phyloP scores from a whole-genome alignment of 1,284 basidiomycete species.

The Anthracocystis walkeri region DNA sequence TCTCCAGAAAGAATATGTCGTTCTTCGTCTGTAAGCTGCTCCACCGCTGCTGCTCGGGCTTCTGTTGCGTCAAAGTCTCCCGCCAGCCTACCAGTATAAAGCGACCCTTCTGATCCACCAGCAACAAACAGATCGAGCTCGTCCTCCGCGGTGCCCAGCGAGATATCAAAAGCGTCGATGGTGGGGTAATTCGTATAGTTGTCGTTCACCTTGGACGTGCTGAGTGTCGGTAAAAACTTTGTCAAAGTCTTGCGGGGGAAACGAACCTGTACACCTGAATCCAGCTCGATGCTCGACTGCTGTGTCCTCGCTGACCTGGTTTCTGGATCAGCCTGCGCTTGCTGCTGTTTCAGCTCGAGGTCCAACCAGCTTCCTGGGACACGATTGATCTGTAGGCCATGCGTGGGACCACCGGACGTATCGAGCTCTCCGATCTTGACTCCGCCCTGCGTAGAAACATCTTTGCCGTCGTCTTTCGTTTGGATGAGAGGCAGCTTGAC shows the following conservation, averaged over 20 bases:
- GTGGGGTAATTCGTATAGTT: conserved; percentile 50
- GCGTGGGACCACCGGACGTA: conserved; percentile 16
- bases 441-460: conserved; percentile 50
- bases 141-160: conserved; percentile 28
- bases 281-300: conserved; percentile 36
- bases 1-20: conserved; percentile 20
- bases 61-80: conserved; percentile 19
- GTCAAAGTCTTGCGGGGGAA: conserved; percentile 26
- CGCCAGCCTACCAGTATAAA: conserved; percentile 28
- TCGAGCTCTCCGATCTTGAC: conserved; percentile 44
- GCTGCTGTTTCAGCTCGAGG: conserved; percentile 22
- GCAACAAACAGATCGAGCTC: conserved; percentile 46
- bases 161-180: conserved; percentile 52
- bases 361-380: conserved; percentile 38
- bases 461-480: conserved; percentile 48
- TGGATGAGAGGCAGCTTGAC: conserved; percentile 42
- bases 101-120: conserved; percentile 49
- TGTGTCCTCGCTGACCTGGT: conserved; percentile 28
- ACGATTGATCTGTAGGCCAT: conserved; percentile 25
- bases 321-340: not conserved
- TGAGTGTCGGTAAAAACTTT: conserved; percentile 21
- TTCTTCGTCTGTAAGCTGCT: conserved; percentile 22
- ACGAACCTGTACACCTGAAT: conserved; percentile 19
- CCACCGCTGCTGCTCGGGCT: conserved; percentile 9
- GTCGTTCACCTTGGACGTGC: conserved; percentile 43